phyloP scores from a whole-genome alignment of 805 yeast species.

The Phaffomyces antillensis region DNA sequence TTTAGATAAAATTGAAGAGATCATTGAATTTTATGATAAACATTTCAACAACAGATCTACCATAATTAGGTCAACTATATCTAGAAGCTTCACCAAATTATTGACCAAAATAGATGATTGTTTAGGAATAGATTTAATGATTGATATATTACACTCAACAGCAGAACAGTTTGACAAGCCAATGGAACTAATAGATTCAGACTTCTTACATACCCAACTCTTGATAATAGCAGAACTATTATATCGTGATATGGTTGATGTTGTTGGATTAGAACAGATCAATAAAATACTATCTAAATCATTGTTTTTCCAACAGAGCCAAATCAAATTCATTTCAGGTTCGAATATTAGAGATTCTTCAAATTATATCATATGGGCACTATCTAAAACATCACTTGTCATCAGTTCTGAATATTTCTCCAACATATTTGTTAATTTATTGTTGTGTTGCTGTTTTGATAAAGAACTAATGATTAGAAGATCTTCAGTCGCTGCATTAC shows the following conservation, averaged over 20 bases:
- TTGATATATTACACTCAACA: conserved; percentile 18
- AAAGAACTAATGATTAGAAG: conserved; percentile 66
- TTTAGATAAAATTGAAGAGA: conserved; percentile 33
- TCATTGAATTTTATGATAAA: conserved; percentile 40
- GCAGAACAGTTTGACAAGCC: conserved; percentile 23
- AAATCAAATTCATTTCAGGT: conserved; percentile 48
- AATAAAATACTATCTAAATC: conserved; percentile 34
- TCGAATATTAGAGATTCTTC: conserved; percentile 76
- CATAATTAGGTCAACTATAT: conserved; percentile 52
- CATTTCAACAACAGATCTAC: conserved; percentile 45
- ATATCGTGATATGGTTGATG: conserved; percentile 10
- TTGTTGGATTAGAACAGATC: conserved; percentile 9
- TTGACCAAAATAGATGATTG: conserved; percentile 25
- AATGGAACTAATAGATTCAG: conserved; percentile 25
- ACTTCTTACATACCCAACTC: conserved; percentile 29
- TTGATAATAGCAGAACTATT: conserved; percentile 29
- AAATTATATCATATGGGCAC: conserved; percentile 79
- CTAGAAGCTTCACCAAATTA: conserved; percentile 58
- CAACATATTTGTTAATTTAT: conserved; percentile 27
- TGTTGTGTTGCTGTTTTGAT: conserved; percentile 59
- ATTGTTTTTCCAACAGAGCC: conserved; percentile 51
- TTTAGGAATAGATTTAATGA: conserved; percentile 37
- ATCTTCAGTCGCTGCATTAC: conserved; percentile 82
- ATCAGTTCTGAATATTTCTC: conserved; percentile 15
- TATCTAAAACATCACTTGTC: conserved; percentile 36